These are phyloP conservation scores for Fusarium metavorans DNA, from an alignment of 2,329 filamentous ascomycete species.

Conservation along the genomic window DNA sequence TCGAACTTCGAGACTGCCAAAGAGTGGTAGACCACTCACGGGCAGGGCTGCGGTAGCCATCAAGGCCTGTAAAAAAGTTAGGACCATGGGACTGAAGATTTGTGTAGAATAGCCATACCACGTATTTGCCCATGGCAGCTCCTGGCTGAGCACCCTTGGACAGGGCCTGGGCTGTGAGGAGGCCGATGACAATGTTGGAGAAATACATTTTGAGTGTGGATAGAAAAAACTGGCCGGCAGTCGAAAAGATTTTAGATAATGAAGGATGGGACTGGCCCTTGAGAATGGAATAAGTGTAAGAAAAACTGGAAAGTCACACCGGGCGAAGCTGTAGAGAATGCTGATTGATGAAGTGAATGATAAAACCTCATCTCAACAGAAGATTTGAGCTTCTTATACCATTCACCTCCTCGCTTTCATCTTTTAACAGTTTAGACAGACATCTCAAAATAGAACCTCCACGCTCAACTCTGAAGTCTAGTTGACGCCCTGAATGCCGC, in stretches of 20 bases:
- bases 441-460: neutral
- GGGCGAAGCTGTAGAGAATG: slow-evolving; percentile 12
- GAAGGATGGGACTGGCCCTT: neutral
- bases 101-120: neutral
- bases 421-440: neutral
- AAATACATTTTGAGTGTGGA: slow-evolving; percentile 8
- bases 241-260: neutral
- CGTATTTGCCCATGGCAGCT: slow-evolving; percentile 4
- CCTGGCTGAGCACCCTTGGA: neutral
- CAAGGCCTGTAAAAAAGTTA: neutral
- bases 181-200: slow-evolving; percentile 20
- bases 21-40: slow-evolving; percentile 3
- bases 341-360: neutral
- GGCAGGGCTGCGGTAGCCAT: slow-evolving; percentile 26
- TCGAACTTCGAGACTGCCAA: slow-evolving; percentile 19
- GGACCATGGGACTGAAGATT: neutral
- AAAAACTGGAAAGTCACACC: slow-evolving; percentile 11
- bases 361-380: neutral
- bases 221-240: slow-evolving; percentile 20
- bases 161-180: slow-evolving; percentile 22
- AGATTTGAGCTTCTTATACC: slow-evolving; percentile 23
- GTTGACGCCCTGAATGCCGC: neutral
- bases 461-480: neutral
- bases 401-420: neutral
- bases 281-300: neutral